A percentile compares a stretch with the other conserved stretches of the same genome.
phyloP scores from a whole-genome alignment of 179 eudicot species.

The Patellifolia procumbens region DNA sequence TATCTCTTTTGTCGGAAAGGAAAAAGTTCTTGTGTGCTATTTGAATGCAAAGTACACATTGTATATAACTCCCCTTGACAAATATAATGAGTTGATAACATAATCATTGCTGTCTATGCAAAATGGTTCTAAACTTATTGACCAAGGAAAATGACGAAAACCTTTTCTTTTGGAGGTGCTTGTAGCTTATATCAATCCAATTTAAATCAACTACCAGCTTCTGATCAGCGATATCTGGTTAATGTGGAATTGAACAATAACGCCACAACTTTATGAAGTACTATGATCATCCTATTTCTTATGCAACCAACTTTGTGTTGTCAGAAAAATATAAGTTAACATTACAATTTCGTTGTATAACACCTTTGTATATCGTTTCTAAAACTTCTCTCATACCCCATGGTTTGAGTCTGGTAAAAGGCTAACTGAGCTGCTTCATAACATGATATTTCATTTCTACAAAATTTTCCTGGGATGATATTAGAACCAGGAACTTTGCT shows the following conservation, averaged over 20 bases:
- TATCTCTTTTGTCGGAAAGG: background rate
- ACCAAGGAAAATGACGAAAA: background rate
- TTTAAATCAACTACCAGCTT: background rate
- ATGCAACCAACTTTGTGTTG: background rate
- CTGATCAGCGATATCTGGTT: background rate
- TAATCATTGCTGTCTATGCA: background rate
- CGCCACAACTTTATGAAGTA: background rate
- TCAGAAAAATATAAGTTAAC: background rate
- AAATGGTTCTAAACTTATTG: constrained; percentile 1
- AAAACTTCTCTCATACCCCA: background rate
- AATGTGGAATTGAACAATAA: background rate
- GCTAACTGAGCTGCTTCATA: constrained; percentile 12
- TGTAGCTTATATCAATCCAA: background rate
- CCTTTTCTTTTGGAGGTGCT: background rate
- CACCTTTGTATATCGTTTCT: background rate
- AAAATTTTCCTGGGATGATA: constrained; percentile 1
- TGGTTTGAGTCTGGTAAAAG: background rate
- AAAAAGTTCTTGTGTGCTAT: background rate
- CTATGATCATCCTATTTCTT: background rate
- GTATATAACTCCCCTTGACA: constrained; percentile 5
- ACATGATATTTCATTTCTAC: constrained; percentile 14
- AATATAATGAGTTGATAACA: background rate
- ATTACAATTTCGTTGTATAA: background rate
- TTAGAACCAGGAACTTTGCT: background rate
- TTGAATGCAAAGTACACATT: constrained; percentile 5